Base-by-base conservation (phyloP, 345 rosid genomes). In the Citrus hindsii region DNA sequence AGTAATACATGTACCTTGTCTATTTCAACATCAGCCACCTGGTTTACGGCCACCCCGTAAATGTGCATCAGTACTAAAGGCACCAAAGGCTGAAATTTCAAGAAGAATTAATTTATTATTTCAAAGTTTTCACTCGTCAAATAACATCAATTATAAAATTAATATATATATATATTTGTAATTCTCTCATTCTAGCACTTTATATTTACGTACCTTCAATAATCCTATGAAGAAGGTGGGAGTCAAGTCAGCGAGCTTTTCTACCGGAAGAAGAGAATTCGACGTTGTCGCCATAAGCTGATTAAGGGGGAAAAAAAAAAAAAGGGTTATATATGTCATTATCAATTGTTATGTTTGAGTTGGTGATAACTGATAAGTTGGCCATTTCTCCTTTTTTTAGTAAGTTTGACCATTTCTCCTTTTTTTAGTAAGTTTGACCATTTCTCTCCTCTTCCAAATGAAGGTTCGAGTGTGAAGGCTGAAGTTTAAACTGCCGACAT, bases 11-110 rank as follows among this genome's bases (percentile, higher is more conserved):
- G 18, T 76, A 84, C 86, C 84, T 84, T 84, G 74, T 84, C 82
- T 48, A 84, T 81, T 38, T 84, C 76, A 5, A 81, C 76, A 68
- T 84, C 86, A n/a, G 62, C 76, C 65, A 84, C 56, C 61, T 79
- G 86, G 38, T 84, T 84, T 71, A 81, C 40, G 14, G 84, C 86
- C 21, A 73, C 82, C 24, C 79, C 76, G 22, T 84, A 84, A 51
- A 84, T 79, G 76, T 79, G 79, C 82, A 81, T 72, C 27, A 75
- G 24, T 19, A 81, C 65, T 9, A 78, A 67, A 38, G 82, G 80
- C 21, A 84, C 64, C 73, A 81, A 37, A 22, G 81, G 81, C 86
- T 84, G 76, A 37, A 51, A 14, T 46, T 60, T 63, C 37, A 75
- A 19, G 33, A 58, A 5, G 56, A 18, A 51, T 16, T 14, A 16